These are phyloP conservation scores for Russula abietina DNA, from an alignment of 768 basidiomycete genomes.

Conservation along the genomic window DNA sequence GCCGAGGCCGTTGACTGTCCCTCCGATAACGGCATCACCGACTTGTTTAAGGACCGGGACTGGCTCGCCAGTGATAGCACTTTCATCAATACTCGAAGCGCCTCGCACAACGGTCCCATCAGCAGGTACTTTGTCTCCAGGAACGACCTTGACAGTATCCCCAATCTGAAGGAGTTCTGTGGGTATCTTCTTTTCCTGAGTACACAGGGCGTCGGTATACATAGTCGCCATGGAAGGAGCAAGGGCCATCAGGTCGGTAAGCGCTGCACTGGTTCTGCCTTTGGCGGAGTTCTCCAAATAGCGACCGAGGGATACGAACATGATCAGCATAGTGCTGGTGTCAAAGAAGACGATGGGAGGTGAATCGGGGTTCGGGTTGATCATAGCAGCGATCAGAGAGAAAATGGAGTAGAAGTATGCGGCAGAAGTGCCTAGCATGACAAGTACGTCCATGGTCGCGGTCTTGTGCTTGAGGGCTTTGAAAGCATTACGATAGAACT, in stretches of 20 bases:
- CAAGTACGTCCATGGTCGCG: slow-evolving; percentile 97
- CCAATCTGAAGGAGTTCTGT: slow-evolving; percentile 94
- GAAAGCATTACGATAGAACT: slow-evolving; percentile 86
- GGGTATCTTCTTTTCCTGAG: slow-evolving; percentile 82
- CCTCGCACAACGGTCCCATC: slow-evolving; percentile 89
- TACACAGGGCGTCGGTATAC: slow-evolving; percentile 81
- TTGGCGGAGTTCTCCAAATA: slow-evolving; percentile 96
- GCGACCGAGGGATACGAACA: slow-evolving; percentile 92
- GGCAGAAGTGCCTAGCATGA: slow-evolving; percentile 91
- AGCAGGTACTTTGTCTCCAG: slow-evolving; percentile 94
- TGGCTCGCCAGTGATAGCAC: slow-evolving; percentile 93
- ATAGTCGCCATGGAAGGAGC: slow-evolving; percentile 94
- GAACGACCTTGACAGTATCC: slow-evolving; percentile 88
- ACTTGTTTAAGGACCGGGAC: slow-evolving; percentile 78
- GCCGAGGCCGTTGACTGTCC: slow-evolving; percentile 96
- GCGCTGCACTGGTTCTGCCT: slow-evolving; percentile 92
- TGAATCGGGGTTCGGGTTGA: slow-evolving; percentile 58
- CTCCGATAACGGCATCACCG: slow-evolving; percentile 88
- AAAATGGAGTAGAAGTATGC: slow-evolving; percentile 87
- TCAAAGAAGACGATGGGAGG: slow-evolving; percentile 93
- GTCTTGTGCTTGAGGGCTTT: slow-evolving; percentile 84
- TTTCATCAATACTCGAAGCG: slow-evolving; percentile 87
- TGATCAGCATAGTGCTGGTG: slow-evolving; percentile 97
- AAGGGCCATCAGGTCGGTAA: slow-evolving; percentile 94
- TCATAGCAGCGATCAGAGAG: slow-evolving; percentile 57